Base-by-base conservation (phyloP, 108 stramenopile genomes). In the Schizochytrium sp. region DNA sequence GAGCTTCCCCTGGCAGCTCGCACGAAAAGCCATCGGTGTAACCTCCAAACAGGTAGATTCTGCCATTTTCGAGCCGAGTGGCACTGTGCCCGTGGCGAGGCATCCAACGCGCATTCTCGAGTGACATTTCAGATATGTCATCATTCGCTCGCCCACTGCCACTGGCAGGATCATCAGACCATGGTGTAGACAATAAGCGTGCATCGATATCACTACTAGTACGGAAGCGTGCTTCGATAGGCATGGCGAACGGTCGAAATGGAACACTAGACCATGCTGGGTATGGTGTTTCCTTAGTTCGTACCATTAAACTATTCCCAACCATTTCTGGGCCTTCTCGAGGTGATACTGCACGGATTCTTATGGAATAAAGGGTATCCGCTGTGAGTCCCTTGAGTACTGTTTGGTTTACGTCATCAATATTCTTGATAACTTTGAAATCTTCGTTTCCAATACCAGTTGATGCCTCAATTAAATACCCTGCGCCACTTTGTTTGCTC, bases 21-120 rank as follows among this genome's bases (percentile, higher is more conserved):
- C 76, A 83, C 49, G 47, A 38, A 10, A n/a, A 10, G 5, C 76
- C 76, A 83, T 55, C 76, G 0, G 76, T 55, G 28, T 55, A 83
- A 0, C 76, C 76, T 0, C 76, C 76, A 55, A 83, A 83, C 47
- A 83, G 10, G 76, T 55, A 83, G 2, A 83, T 83, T 47, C 53
- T 47, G 19, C 64, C 64, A 69, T 69, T 69, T 8, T 69, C 64
- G 12, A 69, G 64, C 12, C 40, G 28, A 7, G 64, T 69, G 12
- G 64, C 64, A 1, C 42, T 13, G 64, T 69, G 64, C 7, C 64
- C 64, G 44, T 69, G 64, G 0, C 64, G 64, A 7, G 64, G 64
- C 64, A 15, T 69, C 64, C 64, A 69, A 0, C 64, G 64, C 7
- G 64, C 7, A 38, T 69, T 44, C 8, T 38, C 64, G 28, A 44